phyloP scores from a whole-genome alignment of 2,329 filamentous ascomycete genomes.

The Diaporthe sp. region DNA sequence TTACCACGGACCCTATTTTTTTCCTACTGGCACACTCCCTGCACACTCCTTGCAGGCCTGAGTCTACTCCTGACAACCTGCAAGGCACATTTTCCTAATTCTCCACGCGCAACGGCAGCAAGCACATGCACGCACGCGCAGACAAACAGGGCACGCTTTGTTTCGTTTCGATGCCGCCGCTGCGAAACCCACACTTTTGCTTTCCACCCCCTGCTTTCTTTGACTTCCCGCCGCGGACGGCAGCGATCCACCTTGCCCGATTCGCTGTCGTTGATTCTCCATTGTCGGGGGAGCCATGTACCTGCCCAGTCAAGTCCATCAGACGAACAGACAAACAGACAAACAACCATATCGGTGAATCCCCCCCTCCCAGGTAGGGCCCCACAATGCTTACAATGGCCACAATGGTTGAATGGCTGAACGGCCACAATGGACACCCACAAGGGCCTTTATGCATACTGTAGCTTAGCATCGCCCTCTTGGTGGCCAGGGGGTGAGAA shows the following conservation, averaged over 20 bases:
- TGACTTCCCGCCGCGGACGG: constrained; percentile 23
- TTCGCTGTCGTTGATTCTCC: constrained; percentile 13
- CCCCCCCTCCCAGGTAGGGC: neutral
- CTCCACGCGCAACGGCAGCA: neutral
- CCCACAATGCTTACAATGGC: constrained; percentile 2
- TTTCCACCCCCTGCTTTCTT: constrained; percentile 1
- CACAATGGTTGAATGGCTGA: neutral
- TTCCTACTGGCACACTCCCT: neutral
- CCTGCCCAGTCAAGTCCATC: neutral
- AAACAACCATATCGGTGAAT: neutral
- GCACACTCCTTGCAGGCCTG: neutral
- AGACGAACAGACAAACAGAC: constrained; percentile 29
- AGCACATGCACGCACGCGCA: neutral
- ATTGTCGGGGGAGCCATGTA: neutral
- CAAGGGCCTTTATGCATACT: neutral
- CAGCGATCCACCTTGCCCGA: constrained; percentile 13
- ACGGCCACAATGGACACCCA: neutral
- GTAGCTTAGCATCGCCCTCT: neutral
- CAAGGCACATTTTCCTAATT: neutral
- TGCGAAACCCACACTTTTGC: neutral
- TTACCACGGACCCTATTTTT: neutral
- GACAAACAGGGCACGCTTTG: constrained; percentile 17
- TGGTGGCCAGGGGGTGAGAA: neutral
- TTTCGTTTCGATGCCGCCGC: constrained; percentile 23
- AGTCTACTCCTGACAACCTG: constrained; percentile 22